phyloP scores from a whole-genome alignment of 345 rosid genomes.

The Boechera retrofracta region DNA sequence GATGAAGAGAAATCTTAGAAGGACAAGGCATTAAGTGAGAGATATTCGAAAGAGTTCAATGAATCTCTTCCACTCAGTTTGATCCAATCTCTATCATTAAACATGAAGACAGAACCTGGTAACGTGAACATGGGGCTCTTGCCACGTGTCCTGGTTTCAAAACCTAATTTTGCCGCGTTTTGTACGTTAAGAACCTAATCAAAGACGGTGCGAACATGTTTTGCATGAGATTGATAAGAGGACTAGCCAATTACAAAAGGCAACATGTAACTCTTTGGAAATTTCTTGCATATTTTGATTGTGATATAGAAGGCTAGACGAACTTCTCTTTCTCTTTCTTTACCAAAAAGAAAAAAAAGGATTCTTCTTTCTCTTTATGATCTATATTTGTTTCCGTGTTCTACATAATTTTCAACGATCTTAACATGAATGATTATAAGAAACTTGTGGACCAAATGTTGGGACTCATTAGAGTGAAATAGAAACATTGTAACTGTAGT shows the following conservation, averaged over 20 bases:
- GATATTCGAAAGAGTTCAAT: constrained; percentile 32
- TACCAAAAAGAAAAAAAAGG: neutral
- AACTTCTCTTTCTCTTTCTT: constrained; percentile 34
- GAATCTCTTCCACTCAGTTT: constrained; percentile 33
- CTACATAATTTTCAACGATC: constrained; percentile 5
- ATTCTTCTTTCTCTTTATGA: constrained; percentile 6
- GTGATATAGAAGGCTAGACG: constrained; percentile 22
- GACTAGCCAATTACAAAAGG: constrained; percentile 22
- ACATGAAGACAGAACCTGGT: constrained; percentile 19
- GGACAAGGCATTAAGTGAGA: constrained; percentile 20
- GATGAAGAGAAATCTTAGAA: constrained; percentile 15
- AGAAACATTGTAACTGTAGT: neutral
- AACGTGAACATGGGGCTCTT: constrained; percentile 32
- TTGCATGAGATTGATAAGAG: constrained; percentile 1
- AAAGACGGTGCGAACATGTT: constrained; percentile 27
- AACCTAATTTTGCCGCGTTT: constrained; percentile 40
- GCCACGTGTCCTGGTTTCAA: constrained; percentile 34
- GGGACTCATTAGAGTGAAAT: neutral
- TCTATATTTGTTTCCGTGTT: constrained; percentile 16
- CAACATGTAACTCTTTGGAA: constrained; percentile 27
- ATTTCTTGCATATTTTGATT: constrained; percentile 15
- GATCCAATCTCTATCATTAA: constrained; percentile 24
- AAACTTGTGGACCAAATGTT: constrained; percentile 15
- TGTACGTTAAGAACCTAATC: constrained; percentile 8
- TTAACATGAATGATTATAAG: neutral